Evolutionary conservation across 1,139 yeast genomes (phyloP).

Genomic region (Hemisphaericaspora xylanilytica): DNA sequence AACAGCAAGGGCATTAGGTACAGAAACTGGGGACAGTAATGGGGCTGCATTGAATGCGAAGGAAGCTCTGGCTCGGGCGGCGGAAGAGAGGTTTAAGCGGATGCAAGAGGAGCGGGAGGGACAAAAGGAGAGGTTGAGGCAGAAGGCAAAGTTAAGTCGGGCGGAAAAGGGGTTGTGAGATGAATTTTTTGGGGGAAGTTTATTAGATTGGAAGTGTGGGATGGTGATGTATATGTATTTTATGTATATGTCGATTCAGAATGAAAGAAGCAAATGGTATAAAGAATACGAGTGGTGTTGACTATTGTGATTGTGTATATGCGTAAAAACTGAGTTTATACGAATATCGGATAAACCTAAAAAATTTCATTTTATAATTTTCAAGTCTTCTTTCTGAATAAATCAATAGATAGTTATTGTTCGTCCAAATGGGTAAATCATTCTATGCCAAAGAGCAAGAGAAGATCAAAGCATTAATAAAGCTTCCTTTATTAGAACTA

Average conservation of each 20-base stretch:
- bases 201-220: neutral
- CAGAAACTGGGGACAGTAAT: no score
- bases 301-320: no score
- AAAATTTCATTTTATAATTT: neutral
- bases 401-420: neutral
- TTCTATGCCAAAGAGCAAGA: conserved; percentile 30
- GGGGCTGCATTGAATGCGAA: conserved; percentile 6
- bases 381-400: no score
- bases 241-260: no score
- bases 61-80: conserved; percentile 14
- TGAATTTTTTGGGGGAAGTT: neutral
- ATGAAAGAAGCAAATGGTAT: no score
- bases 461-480: conserved; percentile 23
- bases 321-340: no score
- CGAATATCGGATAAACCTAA: no score
- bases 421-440: conserved; percentile 17
- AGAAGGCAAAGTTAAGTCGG: conserved; percentile 8
- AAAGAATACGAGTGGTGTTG: no score
- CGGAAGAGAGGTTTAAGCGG: conserved; percentile 12
- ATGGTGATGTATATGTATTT: neutral
- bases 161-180: neutral
- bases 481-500: conserved; percentile 29
- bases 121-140: conserved; percentile 6
- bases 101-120: conserved; percentile 10
- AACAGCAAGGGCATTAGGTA: no score